These are phyloP conservation scores for Phytophthora fragariaefolia DNA, from an alignment of 352 stramenopile species.

Conservation along the genomic window DNA sequence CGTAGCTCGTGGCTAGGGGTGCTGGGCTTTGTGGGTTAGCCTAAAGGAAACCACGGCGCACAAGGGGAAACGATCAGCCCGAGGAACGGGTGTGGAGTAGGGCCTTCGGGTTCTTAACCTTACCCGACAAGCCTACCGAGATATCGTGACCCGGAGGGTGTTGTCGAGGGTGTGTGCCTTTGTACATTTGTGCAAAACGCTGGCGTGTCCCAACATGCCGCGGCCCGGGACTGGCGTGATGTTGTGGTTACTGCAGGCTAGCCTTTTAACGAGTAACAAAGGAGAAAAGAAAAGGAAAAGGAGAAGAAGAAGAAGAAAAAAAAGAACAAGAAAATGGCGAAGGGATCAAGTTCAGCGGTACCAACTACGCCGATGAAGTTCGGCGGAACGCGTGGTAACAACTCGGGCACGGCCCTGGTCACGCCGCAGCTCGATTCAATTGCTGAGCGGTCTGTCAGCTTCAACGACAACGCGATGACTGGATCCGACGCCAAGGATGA, in stretches of 20 bases:
- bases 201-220: not conserved
- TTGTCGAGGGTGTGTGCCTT: not conserved
- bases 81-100: too few species aligned
- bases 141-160: not conserved
- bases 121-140: too few species aligned
- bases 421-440: not conserved
- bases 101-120: too few species aligned
- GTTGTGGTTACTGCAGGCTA: not conserved
- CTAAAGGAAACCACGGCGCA: too few species aligned
- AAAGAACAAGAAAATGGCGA: conserved; percentile 5
- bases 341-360: conserved; percentile 5
- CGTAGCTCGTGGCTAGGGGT: too few species aligned
- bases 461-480: not conserved
- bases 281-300: not conserved
- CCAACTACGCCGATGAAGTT: conserved; percentile 11
- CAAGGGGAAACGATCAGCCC: too few species aligned
- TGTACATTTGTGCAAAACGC: not conserved
- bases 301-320: conserved; percentile 5
- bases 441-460: not conserved
- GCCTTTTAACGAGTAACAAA: not conserved
- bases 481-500: conserved; percentile 6
- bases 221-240: not conserved
- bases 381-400: not conserved
- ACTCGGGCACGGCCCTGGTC: not conserved
- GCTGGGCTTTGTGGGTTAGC: too few species aligned